phyloP scores from a whole-genome alignment of 352 stramenopile genomes.

The Phytophthora capsici region DNA sequence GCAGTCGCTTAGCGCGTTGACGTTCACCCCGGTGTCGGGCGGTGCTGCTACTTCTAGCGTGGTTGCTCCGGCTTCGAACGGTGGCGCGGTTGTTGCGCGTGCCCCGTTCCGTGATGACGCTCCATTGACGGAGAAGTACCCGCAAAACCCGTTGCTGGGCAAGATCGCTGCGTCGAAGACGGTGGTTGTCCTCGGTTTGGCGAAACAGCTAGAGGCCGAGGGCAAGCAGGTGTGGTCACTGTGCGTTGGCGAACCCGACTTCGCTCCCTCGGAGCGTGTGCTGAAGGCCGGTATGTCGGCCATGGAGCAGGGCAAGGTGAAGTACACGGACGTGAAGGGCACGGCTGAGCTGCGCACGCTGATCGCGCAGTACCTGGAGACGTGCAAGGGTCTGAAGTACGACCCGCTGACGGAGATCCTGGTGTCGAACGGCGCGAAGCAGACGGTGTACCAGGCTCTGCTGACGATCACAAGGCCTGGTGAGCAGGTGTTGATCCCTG shows the following conservation, averaged over 20 bases:
- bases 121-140: conserved; percentile 60
- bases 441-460: conserved; percentile 94
- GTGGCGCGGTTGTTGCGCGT: neutral
- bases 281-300: conserved; percentile 87
- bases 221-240: conserved; percentile 93
- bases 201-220: conserved; percentile 96
- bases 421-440: conserved; percentile 97
- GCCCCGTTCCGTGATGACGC: conserved; percentile 13
- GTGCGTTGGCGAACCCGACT: conserved; percentile 96
- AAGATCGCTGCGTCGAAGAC: conserved; percentile 78
- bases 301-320: conserved; percentile 83
- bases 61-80: neutral
- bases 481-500: conserved; percentile 96
- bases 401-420: conserved; percentile 92
- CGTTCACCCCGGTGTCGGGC: conserved; percentile 15
- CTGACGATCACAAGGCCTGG: conserved; percentile 91
- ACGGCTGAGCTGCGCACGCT: conserved; percentile 84
- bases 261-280: conserved; percentile 89
- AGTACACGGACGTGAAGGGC: conserved; percentile 93
- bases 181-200: conserved; percentile 82
- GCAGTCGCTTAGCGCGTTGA: conserved; percentile 63
- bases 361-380: conserved; percentile 91
- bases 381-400: conserved; percentile 93
- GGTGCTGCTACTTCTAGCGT: neutral
- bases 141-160: conserved; percentile 80